Evolutionary conservation across 805 yeast species (phyloP).

Genomic region (Candida stauntonica): DNA sequence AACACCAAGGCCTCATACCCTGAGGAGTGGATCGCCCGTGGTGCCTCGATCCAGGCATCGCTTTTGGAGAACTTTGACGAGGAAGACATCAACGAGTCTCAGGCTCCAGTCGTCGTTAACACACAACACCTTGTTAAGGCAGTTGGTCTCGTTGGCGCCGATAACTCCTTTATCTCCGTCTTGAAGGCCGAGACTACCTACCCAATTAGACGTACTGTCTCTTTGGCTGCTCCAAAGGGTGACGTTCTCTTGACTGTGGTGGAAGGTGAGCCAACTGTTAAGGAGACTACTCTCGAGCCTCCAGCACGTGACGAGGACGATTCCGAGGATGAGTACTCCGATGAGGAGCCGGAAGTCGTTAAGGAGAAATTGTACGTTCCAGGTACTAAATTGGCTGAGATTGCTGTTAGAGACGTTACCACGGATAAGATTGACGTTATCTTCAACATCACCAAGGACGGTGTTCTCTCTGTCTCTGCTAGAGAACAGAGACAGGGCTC

Average conservation of each 20-base stretch:
- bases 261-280: conserved; percentile 82
- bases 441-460: conserved; percentile 54
- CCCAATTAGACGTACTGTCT: conserved; percentile 78
- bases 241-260: conserved; percentile 65
- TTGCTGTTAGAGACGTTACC: conserved; percentile 67
- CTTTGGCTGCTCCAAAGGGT: conserved; percentile 56
- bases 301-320: conserved; percentile 50
- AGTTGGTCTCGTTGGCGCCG: conserved; percentile 75
- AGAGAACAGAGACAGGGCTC: conserved; percentile 61
- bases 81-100: conserved; percentile 75
- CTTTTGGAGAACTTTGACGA: conserved; percentile 75
- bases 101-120: conserved; percentile 78
- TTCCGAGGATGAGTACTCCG: conserved; percentile 47
- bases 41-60: conserved; percentile 96
- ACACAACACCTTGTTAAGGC: conserved; percentile 84
- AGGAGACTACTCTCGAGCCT: conserved; percentile 74
- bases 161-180: conserved; percentile 68
- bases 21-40: conserved; percentile 84
- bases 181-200: conserved; percentile 81
- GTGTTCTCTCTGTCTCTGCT: conserved; percentile 53
- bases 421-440: conserved; percentile 62
- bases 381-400: conserved; percentile 71
- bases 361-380: conserved; percentile 71
- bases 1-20: conserved; percentile 83
- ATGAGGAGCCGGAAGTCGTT: conserved; percentile 87